phyloP scores from a whole-genome alignment of 139 green algal species.

The Tetradesmus obliquus region DNA sequence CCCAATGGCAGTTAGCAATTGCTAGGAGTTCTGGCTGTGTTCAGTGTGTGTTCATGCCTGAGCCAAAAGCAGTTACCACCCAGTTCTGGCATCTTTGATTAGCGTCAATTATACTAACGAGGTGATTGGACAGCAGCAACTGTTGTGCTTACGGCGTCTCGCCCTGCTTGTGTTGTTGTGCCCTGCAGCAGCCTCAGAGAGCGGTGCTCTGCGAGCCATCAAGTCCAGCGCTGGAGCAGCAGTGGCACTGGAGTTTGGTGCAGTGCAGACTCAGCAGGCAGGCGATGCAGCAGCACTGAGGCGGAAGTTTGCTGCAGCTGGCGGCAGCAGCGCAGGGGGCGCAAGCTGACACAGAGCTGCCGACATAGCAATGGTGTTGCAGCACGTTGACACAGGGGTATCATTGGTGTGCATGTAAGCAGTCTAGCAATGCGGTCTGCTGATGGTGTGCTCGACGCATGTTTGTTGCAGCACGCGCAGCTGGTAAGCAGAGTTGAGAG shows the following conservation, averaged over 20 bases:
- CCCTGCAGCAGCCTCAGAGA: constrained; percentile 18
- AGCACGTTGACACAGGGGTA: too few species aligned
- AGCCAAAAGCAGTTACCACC: not conserved
- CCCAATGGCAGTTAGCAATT: not conserved
- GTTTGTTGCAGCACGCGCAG: not conserved
- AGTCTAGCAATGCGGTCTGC: not conserved
- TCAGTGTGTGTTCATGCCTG: not conserved
- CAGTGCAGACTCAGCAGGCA: constrained; percentile 19
- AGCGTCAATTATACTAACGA: too few species aligned
- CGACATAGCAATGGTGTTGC: too few species aligned
- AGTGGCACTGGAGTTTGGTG: constrained; percentile 27
- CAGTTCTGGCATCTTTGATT: not conserved
- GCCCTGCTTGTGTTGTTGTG: not conserved
- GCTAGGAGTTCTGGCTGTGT: not conserved
- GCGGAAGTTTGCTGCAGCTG: constrained; percentile 16
- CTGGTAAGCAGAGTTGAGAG: not conserved
- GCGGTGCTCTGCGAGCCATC: not conserved
- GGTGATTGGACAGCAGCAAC: too few species aligned
- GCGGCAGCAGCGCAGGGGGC: not conserved
- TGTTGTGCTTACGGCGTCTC: not conserved
- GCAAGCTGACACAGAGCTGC: not conserved
- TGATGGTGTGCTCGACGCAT: not conserved
- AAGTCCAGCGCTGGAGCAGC: not conserved
- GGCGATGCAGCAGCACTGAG: constrained; percentile 29
- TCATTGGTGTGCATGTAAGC: too few species aligned